Conservation (phyloP, 75 land plant genomes). For the Ceratopteris richardii region DNA sequence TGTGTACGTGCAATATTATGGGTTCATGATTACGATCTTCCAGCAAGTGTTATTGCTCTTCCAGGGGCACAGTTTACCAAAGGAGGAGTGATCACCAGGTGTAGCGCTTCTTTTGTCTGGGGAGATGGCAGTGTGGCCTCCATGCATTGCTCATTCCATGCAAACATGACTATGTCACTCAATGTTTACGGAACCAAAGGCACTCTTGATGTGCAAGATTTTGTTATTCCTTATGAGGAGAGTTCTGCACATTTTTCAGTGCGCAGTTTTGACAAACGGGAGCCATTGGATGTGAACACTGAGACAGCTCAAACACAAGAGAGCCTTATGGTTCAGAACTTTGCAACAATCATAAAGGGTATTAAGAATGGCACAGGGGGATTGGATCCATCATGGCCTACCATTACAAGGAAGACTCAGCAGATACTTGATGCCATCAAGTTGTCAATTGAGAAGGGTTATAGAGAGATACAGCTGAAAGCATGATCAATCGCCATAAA, state of each 20-base stretch:
- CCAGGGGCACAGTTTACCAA: slow-evolving; percentile 40
- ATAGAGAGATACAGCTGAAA: background rate
- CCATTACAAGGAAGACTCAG: slow-evolving; percentile 56
- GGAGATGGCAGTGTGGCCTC: slow-evolving; percentile 59
- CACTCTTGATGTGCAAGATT: slow-evolving; percentile 38
- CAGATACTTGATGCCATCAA: slow-evolving; percentile 58
- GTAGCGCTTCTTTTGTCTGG: slow-evolving; percentile 57
- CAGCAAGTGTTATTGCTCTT: slow-evolving; percentile 48
- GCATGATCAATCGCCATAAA: too few relatives aligned
- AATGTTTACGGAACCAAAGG: slow-evolving; percentile 40
- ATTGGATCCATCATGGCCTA: slow-evolving; percentile 49
- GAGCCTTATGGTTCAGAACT: slow-evolving; percentile 63
- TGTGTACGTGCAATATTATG: slow-evolving; percentile 58
- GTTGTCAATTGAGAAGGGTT: slow-evolving; percentile 46
- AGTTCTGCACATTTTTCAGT: background rate
- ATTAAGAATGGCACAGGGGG: slow-evolving; percentile 27
- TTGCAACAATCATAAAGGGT: slow-evolving; percentile 36
- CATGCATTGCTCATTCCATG: slow-evolving; percentile 59
- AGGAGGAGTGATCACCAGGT: slow-evolving; percentile 52
- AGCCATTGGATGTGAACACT: slow-evolving; percentile 24
- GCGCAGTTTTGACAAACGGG: background rate
- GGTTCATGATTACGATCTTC: slow-evolving; percentile 55
- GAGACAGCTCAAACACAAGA: slow-evolving; percentile 57
- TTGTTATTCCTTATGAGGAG: slow-evolving; percentile 53
- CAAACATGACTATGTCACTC: slow-evolving; percentile 49